Percentiles rank a stretch among this genome's conserved stretches.
phyloP scores from a whole-genome alignment of 352 stramenopile species.

The Globisporangium polare region DNA sequence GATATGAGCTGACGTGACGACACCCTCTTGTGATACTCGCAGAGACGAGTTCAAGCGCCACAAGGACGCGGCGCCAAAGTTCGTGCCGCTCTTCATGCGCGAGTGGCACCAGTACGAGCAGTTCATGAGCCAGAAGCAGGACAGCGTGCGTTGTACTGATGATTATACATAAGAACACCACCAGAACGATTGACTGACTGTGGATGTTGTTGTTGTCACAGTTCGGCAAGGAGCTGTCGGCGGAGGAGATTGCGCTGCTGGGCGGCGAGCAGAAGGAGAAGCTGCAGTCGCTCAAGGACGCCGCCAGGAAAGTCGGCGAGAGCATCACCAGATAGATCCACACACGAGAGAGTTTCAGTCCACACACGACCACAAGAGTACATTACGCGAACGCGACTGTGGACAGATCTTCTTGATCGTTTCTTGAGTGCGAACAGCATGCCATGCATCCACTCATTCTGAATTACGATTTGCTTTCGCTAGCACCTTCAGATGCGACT shows the following conservation, averaged over 20 bases:
- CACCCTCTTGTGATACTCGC: neutral
- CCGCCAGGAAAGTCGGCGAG: conserved; percentile 63
- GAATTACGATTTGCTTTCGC: neutral
- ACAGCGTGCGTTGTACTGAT: conserved; percentile 27
- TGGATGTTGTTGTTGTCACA: conserved; percentile 7
- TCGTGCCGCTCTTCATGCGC: conserved; percentile 67
- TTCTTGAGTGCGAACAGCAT: neutral
- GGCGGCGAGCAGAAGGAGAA: conserved; percentile 68
- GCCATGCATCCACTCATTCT: neutral
- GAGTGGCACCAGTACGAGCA: conserved; percentile 77
- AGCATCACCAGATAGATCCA: conserved; percentile 31
- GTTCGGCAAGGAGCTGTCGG: conserved; percentile 71
- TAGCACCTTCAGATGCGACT: neutral
- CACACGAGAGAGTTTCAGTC: too few relatives aligned
- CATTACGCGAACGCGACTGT: neutral
- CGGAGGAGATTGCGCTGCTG: conserved; percentile 51
- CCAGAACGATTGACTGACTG: neutral
- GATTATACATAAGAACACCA: neutral
- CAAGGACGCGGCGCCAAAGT: conserved; percentile 72
- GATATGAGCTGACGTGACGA: neutral
- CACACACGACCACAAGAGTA: neutral
- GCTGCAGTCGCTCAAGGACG: conserved; percentile 63
- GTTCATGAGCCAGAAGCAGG: conserved; percentile 44
- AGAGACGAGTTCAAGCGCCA: conserved; percentile 84
- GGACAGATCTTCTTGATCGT: neutral